Evolutionary conservation across 345 rosid genomes (phyloP), one percentile per base, ranked within the genome.

Genomic region (Lepidium didymum): DNA sequence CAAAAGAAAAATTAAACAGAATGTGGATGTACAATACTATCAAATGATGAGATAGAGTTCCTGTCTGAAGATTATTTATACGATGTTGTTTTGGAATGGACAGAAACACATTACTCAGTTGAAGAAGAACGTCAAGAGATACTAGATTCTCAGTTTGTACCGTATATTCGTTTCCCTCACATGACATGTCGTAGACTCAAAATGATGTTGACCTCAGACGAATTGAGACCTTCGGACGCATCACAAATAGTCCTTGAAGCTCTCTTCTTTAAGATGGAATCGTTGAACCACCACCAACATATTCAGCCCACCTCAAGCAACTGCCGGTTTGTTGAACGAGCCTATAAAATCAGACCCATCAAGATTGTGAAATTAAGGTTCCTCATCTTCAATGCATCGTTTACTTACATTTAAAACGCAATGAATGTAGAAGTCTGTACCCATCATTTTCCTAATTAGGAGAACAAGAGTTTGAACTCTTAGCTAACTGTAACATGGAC

Each of bases 201-300:
- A 86, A 82, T 85, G 69, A 85, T 88, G 31, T 78, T 88, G 68
- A 68, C 72, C 67, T 85, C 96, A 79, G 79, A 76, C 34, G 96
- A 92, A 56, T 84, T 92, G 50, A 80, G 76, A 40, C 80, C 82
- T 5, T 86, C 80, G 44, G 61, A 82, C 36, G 82, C 87, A 56
- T 79, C 86, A 18, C 76, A 79, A 62, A 81, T 86, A 63, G 96
- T 90, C 57, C 83, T 84, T 0, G 89, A 85, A 70, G 88, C 96
- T 60, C 88, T 92, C 56, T 86, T 86, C 68, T 88, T 84, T 86
- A 90, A 86, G 82, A 82, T 86, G 25, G 92, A 86, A 72, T 72
- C 88, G 12, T 77, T 87, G 47, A 63, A 76, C 59, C 37, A 76
- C 59, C 37, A 80, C 69, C 91, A 80, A 62, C 80, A 81, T 4